Conservation (phyloP, 495 filamentous ascomycete species). For the Aspergillus cristatus region DNA sequence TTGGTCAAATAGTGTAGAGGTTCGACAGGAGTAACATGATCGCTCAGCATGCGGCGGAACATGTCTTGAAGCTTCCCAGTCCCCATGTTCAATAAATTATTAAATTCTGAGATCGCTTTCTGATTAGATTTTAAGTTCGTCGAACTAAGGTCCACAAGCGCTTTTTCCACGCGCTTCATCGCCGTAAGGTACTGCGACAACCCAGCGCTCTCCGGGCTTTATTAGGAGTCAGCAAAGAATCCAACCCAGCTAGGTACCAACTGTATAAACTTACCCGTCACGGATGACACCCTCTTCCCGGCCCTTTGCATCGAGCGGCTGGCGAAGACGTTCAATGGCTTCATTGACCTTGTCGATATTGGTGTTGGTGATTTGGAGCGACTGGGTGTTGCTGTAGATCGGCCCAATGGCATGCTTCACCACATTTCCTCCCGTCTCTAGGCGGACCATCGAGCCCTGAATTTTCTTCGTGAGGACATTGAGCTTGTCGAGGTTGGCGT, state of each 20-base stretch:
- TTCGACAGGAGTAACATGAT: slow-evolving; percentile 69
- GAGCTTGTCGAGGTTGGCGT: slow-evolving; percentile 57
- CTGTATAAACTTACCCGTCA: slow-evolving; percentile 51
- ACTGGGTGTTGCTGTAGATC: slow-evolving; percentile 85
- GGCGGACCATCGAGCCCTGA: slow-evolving; percentile 69
- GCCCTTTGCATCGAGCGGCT: slow-evolving; percentile 79
- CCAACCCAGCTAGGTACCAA: neutral
- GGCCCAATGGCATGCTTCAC: slow-evolving; percentile 89
- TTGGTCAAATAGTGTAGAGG: slow-evolving; percentile 93
- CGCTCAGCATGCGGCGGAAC: slow-evolving; percentile 64
- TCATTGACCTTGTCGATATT: slow-evolving; percentile 82
- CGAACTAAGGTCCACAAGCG: slow-evolving; percentile 67
- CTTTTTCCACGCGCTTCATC: slow-evolving; percentile 76
- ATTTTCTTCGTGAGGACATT: slow-evolving; percentile 85
- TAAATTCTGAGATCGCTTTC: slow-evolving; percentile 75
- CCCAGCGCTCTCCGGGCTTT: slow-evolving; percentile 68
- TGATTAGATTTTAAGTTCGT: slow-evolving; percentile 88
- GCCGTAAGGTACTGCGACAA: slow-evolving; percentile 80
- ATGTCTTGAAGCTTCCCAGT: slow-evolving; percentile 72
- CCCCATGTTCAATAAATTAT: slow-evolving; percentile 64
- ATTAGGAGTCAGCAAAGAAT: slow-evolving; percentile 10
- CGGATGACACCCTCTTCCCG: slow-evolving; percentile 87
- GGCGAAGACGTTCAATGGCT: slow-evolving; percentile 79
- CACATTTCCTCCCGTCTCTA: slow-evolving; percentile 79
- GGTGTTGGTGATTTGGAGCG: slow-evolving; percentile 69